Conservation (phyloP, 2,329 filamentous ascomycete genomes). For the Rhynchosporium agropyri region DNA sequence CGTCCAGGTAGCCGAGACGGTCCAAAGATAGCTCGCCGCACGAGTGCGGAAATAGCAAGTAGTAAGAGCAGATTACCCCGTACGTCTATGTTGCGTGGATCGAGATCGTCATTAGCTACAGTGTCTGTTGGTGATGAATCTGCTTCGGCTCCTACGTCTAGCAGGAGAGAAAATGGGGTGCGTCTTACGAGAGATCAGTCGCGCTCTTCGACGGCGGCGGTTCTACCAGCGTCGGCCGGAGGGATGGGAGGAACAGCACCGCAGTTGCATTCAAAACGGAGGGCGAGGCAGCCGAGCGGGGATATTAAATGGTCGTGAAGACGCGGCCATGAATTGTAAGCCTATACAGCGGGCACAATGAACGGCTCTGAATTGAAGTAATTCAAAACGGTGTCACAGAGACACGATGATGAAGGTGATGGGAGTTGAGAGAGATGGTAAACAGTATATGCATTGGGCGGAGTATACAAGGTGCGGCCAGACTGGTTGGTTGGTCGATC, state of each 20-base stretch:
- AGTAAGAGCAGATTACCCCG: conserved; percentile 41
- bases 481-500: neutral
- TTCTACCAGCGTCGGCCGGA: conserved; percentile 18
- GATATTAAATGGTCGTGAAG: conserved; percentile 43
- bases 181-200: conserved; percentile 32
- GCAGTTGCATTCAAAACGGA: conserved; percentile 39
- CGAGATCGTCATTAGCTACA: conserved; percentile 39
- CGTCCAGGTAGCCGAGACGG: conserved; percentile 39
- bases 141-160: conserved; percentile 22
- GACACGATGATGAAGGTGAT: neutral
- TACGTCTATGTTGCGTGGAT: conserved; percentile 40
- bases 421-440: neutral
- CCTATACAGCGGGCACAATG: neutral
- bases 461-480: conserved; percentile 12
- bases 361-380: neutral
- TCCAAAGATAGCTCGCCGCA: conserved; percentile 32
- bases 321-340: neutral
- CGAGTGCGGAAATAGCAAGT: conserved; percentile 36
- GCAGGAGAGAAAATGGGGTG: conserved; percentile 30
- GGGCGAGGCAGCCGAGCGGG: conserved; percentile 38
- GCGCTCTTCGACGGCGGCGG: conserved; percentile 27
- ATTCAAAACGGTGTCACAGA: conserved; percentile 9
- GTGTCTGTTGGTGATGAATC: conserved; percentile 32
- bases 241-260: conserved; percentile 30
- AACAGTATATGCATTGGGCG: conserved; percentile 19